phyloP scores from a whole-genome alignment of 208 protist genomes.

The Endotrypanum monterogeii region DNA sequence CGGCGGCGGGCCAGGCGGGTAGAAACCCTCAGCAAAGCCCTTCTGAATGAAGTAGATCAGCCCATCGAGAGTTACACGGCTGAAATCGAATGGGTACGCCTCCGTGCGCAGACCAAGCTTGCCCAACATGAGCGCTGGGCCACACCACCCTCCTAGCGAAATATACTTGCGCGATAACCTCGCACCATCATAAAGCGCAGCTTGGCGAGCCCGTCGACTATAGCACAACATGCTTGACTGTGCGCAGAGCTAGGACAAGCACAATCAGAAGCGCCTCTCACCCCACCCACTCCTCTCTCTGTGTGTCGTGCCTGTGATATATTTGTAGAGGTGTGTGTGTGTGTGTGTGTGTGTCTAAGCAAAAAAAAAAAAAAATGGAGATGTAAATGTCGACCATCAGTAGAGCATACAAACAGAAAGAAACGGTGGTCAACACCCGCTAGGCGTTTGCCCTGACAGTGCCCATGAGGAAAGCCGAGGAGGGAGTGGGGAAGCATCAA shows the following conservation, averaged over 20 bases:
- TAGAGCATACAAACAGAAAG: background rate
- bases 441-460: background rate
- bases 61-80: conserved; percentile 67
- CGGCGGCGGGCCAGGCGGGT: conserved; percentile 58
- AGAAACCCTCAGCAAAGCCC: conserved; percentile 72
- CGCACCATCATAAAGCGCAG: conserved; percentile 30
- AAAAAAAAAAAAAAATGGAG: too few relatives aligned
- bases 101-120: conserved; percentile 74
- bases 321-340: too few relatives aligned
- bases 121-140: conserved; percentile 69
- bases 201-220: background rate
- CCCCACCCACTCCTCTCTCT: too few relatives aligned
- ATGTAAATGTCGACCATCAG: background rate
- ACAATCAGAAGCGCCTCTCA: too few relatives aligned
- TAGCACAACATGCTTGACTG: background rate
- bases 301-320: background rate
- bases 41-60: conserved; percentile 62
- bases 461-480: background rate
- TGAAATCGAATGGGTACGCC: conserved; percentile 82
- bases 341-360: too few relatives aligned
- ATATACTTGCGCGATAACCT: conserved; percentile 55
- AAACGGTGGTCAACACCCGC: background rate
- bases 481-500: too few relatives aligned
- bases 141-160: conserved; percentile 81
- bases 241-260: background rate